Percentiles rank a stretch among this genome's conserved stretches.
These are phyloP conservation scores for Aureoboletus auriporus DNA, from an alignment of 768 basidiomycete genomes.

Conservation along the genomic window DNA sequence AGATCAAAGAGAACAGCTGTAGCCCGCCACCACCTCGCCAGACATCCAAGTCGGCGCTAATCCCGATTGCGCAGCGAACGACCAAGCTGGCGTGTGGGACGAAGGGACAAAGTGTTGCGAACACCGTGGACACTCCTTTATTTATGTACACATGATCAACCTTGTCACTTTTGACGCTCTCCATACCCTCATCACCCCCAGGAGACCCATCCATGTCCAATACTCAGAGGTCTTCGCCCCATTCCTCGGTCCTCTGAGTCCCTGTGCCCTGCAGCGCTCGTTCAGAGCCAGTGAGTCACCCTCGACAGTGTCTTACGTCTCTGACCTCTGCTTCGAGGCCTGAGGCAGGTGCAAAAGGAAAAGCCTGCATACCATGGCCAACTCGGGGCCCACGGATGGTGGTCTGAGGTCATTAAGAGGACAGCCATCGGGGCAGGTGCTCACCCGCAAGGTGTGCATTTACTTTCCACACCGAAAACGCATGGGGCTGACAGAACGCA, in stretches of 20 bases:
- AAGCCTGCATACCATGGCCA: slow-evolving; percentile 49
- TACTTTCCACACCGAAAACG: slow-evolving; percentile 18
- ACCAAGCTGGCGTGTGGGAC: neutral
- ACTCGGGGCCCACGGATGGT: slow-evolving; percentile 58
- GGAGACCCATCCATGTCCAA: slow-evolving; percentile 62
- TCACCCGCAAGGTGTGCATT: slow-evolving; percentile 44
- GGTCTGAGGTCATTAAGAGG: slow-evolving; percentile 70
- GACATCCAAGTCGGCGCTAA: slow-evolving; percentile 16
- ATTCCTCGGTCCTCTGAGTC: slow-evolving; percentile 58
- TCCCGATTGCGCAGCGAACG: slow-evolving; percentile 10
- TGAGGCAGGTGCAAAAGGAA: slow-evolving; percentile 52
- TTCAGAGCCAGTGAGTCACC: slow-evolving; percentile 51
- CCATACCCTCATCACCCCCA: slow-evolving; percentile 70
- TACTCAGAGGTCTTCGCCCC: slow-evolving; percentile 61
- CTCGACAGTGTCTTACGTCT: neutral
- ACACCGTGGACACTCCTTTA: neutral
- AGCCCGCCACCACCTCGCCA: slow-evolving; percentile 9
- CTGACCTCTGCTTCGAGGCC: slow-evolving; percentile 28
- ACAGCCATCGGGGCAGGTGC: slow-evolving; percentile 78
- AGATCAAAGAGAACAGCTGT: slow-evolving; percentile 13
- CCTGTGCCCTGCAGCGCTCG: slow-evolving; percentile 47
- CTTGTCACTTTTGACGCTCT: slow-evolving; percentile 78
- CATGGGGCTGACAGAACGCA: slow-evolving; percentile 14
- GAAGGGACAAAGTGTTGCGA: no score
- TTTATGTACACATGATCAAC: slow-evolving; percentile 37